Evolutionary conservation across 805 yeast species (phyloP).

Genomic region (Yamadazyma scolyti): DNA sequence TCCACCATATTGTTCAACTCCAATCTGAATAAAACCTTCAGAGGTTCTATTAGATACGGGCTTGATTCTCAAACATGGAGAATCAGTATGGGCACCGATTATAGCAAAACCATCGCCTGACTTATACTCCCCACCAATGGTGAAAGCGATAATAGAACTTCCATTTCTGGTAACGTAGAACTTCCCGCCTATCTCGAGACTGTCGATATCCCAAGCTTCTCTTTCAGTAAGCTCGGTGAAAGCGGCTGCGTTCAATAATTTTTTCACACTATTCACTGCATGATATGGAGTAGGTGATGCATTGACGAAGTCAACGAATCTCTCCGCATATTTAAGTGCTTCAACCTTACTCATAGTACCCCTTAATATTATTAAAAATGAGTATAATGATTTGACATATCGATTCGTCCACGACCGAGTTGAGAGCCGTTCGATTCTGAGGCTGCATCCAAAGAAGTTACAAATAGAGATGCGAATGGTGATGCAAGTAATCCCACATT

Average conservation of each 20-base stretch:
- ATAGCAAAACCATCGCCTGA: constrained; percentile 84
- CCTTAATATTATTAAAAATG: no score
- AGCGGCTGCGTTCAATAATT: constrained; percentile 55
- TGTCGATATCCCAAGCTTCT: constrained; percentile 56
- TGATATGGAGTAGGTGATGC: constrained; percentile 93
- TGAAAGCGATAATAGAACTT: constrained; percentile 84
- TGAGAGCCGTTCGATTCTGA: no score
- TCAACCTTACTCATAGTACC: no score
- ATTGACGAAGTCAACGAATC: constrained; percentile 75
- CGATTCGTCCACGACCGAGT: no score
- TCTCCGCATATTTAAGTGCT: constrained; percentile 49
- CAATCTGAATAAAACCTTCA: constrained; percentile 84
- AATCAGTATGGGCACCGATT: constrained; percentile 95
- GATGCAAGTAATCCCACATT: no score
- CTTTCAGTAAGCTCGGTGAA: constrained; percentile 73
- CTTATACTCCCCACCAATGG: constrained; percentile 66
- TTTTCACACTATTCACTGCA: constrained; percentile 68
- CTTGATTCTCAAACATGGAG: constrained; percentile 84
- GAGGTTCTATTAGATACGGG: constrained; percentile 70
- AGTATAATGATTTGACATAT: no score
- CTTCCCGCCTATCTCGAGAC: constrained; percentile 51
- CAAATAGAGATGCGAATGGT: no score
- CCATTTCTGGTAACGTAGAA: constrained; percentile 88
- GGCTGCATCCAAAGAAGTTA: no score
- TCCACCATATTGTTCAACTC: constrained; percentile 94